Evolutionary conservation across 305 asterid genomes (phyloP).

Genomic region (Fraxinus albicans): DNA sequence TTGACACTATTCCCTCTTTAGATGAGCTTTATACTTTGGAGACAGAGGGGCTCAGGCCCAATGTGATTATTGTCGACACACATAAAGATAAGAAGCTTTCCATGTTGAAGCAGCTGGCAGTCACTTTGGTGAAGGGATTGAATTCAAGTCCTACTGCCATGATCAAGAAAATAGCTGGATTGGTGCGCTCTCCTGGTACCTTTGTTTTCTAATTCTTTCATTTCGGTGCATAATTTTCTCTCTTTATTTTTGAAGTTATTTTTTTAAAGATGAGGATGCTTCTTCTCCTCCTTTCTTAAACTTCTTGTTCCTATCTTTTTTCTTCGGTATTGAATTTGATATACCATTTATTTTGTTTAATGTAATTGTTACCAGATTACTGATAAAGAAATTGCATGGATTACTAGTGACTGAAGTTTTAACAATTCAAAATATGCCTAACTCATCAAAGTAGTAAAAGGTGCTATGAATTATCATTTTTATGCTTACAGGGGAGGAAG

Average conservation of each 20-base stretch:
- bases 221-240: slow-evolving; percentile 6
- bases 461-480: not conserved
- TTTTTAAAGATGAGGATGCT: not conserved
- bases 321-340: not conserved
- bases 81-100: slow-evolving; percentile 86
- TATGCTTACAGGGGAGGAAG: not conserved
- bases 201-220: not conserved
- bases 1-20: slow-evolving; percentile 72
- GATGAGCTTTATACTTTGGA: slow-evolving; percentile 77
- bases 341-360: not conserved
- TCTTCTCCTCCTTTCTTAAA: not conserved
- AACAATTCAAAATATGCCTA: slow-evolving; percentile 2
- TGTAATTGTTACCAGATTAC: not conserved
- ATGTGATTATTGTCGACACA: slow-evolving; percentile 74
- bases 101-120: slow-evolving; percentile 81
- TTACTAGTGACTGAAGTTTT: not conserved
- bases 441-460: not conserved
- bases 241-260: not conserved
- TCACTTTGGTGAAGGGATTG: slow-evolving; percentile 73
- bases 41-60: slow-evolving; percentile 72
- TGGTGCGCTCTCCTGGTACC: slow-evolving; percentile 48
- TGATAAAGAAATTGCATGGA: not conserved
- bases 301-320: not conserved
- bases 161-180: slow-evolving; percentile 84
- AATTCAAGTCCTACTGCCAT: slow-evolving; percentile 63